Conservation (phyloP, 2,329 filamentous ascomycete genomes). For the Penicillium sp. region DNA sequence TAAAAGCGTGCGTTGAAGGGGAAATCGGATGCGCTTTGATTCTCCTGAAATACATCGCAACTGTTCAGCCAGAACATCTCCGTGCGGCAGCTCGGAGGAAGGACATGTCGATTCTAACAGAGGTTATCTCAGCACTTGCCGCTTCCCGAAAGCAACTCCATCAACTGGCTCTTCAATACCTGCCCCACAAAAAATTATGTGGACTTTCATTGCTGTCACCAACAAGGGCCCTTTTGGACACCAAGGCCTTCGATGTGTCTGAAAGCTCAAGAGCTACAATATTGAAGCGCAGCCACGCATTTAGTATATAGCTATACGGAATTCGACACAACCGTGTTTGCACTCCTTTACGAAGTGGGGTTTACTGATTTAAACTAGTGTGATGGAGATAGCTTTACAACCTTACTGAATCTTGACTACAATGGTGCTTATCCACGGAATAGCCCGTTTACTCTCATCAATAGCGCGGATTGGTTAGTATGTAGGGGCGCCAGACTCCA, state of each 20-base stretch:
- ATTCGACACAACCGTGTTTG: not conserved
- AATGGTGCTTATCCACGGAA: no score
- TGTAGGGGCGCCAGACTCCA: not conserved
- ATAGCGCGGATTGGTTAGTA: not conserved
- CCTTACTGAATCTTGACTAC: not conserved
- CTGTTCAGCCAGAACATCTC: not conserved
- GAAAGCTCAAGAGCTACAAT: not conserved
- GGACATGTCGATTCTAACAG: not conserved
- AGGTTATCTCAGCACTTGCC: not conserved
- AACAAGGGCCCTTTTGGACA: not conserved
- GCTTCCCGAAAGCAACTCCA: not conserved
- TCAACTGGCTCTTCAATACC: not conserved
- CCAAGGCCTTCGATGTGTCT: not conserved
- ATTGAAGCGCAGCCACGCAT: not conserved
- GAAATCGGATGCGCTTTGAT: not conserved
- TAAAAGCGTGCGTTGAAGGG: not conserved
- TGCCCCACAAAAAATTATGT: not conserved
- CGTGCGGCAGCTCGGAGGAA: not conserved
- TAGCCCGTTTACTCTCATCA: not conserved
- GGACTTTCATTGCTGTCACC: not conserved
- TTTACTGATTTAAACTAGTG: not conserved
- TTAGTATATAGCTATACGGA: not conserved
- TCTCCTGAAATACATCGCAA: not conserved
- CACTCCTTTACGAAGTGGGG: not conserved
- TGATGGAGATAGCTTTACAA: not conserved